Conservation (phyloP, 2,329 filamentous ascomycete species). For the Fusarium sp. region DNA sequence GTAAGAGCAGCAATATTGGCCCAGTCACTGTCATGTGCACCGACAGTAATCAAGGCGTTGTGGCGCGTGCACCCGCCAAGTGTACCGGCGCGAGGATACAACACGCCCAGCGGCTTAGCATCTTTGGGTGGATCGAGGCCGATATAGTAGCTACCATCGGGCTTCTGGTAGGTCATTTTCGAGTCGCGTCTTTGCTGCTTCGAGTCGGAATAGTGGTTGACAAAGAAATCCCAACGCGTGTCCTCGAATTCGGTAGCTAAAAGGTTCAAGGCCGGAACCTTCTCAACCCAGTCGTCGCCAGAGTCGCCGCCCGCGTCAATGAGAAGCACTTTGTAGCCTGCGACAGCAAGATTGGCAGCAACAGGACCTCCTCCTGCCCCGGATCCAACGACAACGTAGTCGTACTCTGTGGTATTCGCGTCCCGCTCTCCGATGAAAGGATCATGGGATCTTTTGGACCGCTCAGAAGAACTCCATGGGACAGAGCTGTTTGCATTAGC, state of each 20-base stretch:
- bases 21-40: constrained; percentile 58
- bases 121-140: constrained; percentile 53
- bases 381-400: constrained; percentile 71
- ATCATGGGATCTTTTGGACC: not conserved
- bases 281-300: constrained; percentile 50
- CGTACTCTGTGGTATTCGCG: constrained; percentile 54
- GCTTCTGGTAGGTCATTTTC: constrained; percentile 57
- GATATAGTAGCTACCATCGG: constrained; percentile 53
- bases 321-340: constrained; percentile 68
- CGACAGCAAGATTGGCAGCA: constrained; percentile 66
- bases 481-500: not conserved
- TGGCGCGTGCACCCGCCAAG: constrained; percentile 57
- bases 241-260: constrained; percentile 47
- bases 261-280: constrained; percentile 47
- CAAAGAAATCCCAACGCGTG: constrained; percentile 69
- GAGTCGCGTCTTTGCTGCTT: constrained; percentile 61
- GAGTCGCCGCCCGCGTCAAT: constrained; percentile 71
- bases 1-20: constrained; percentile 56
- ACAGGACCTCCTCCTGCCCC: constrained; percentile 68
- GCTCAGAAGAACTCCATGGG: not conserved
- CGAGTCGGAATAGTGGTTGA: constrained; percentile 69
- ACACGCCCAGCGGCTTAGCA: constrained; percentile 56
- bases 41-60: constrained; percentile 56
- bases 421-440: constrained; percentile 29
- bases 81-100: constrained; percentile 60